Evolutionary conservation across 164 flowering plant species (phyloP).

Genomic region (Aristolochia contorta): DNA sequence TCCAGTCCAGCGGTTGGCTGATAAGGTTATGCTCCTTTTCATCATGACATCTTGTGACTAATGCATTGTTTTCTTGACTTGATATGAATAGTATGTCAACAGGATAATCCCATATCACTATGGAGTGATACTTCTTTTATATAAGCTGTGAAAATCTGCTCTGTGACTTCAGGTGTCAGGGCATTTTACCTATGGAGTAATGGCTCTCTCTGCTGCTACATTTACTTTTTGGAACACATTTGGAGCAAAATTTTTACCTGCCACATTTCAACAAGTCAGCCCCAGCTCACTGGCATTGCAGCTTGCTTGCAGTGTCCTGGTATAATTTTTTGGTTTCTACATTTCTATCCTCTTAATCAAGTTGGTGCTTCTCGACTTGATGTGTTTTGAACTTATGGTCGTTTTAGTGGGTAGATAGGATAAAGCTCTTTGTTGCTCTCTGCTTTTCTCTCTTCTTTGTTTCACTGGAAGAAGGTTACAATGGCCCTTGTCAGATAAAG

Average conservation of each 20-base stretch:
- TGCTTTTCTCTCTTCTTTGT: too few species aligned
- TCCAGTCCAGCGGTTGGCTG: conserved; percentile 93
- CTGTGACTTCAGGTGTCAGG: conserved; percentile 64
- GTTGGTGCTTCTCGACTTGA: not conserved
- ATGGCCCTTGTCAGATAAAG: too few species aligned
- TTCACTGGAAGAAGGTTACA: too few species aligned
- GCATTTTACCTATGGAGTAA: conserved; percentile 90
- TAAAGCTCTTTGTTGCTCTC: too few species aligned
- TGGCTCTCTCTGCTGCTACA: conserved; percentile 93
- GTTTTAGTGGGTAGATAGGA: too few species aligned
- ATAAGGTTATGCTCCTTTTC: conserved; percentile 50
- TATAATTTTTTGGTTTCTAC: conserved; percentile 10
- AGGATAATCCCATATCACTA: too few species aligned
- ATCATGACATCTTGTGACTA: not conserved
- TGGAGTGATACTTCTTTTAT: too few species aligned
- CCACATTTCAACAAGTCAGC: conserved; percentile 53
- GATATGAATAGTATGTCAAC: not conserved
- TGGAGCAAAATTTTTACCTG: conserved; percentile 65
- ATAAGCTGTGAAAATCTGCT: not conserved
- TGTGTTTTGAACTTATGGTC: too few species aligned
- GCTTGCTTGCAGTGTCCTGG: conserved; percentile 98
- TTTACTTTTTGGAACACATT: conserved; percentile 80
- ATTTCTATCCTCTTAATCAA: not conserved
- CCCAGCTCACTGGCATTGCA: conserved; percentile 86
- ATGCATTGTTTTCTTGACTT: not conserved